These are phyloP conservation scores for Streptanthus diversifolius DNA, from an alignment of 345 rosid genomes.

Conservation along the genomic window DNA sequence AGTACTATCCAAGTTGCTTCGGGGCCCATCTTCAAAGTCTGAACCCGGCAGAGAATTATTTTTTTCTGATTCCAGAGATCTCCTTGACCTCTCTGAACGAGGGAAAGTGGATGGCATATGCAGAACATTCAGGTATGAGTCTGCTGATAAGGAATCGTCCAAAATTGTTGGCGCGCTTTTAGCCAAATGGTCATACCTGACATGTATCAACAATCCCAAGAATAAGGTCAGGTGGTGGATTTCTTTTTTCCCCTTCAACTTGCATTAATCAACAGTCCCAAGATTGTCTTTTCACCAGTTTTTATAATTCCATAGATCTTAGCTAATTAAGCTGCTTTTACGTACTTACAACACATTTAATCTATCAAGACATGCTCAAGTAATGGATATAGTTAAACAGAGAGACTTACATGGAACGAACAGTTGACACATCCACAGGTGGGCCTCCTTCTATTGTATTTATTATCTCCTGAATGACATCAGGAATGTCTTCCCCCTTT, in stretches of 20 bases:
- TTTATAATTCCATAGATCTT: not conserved
- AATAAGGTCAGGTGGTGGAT: constrained; percentile 17
- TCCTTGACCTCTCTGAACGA: constrained; percentile 86
- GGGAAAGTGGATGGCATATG: constrained; percentile 98
- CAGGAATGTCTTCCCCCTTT: constrained; percentile 70
- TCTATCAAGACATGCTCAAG: not conserved
- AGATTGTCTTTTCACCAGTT: not conserved
- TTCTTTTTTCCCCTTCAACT: not conserved
- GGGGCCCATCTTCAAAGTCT: constrained; percentile 74
- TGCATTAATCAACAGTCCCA: not conserved
- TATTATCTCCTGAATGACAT: constrained; percentile 69
- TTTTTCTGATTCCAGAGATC: constrained; percentile 53
- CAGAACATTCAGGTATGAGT: constrained; percentile 88
- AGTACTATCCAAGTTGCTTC: constrained; percentile 74
- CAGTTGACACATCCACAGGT: constrained; percentile 85
- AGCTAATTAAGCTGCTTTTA: constrained; percentile 3
- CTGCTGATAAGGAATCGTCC: constrained; percentile 97
- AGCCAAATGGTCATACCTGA: constrained; percentile 96
- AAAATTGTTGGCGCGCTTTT: constrained; percentile 94
- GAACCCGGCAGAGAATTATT: constrained; percentile 45
- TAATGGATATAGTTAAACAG: not conserved
- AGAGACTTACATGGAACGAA: constrained; percentile 80
- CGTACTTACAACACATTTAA: not conserved
- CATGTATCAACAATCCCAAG: constrained; percentile 22
- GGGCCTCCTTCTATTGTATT: constrained; percentile 96